Conservation (phyloP, 805 yeast genomes). For the Blastobotrys terrestris region DNA sequence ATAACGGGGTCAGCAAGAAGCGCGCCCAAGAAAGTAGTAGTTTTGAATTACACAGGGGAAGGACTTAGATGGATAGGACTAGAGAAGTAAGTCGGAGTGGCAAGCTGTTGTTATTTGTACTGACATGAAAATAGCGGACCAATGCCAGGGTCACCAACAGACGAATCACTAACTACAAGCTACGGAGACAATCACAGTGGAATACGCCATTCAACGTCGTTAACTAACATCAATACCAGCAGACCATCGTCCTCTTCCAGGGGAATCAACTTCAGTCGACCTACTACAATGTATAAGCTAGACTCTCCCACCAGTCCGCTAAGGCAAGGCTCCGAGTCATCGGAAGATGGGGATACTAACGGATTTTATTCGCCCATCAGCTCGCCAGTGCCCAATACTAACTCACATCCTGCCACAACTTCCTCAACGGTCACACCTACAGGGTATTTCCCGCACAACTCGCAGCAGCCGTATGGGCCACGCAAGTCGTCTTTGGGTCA, state of each 20-base stretch:
- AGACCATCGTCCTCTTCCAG: neutral
- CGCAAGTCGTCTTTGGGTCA: neutral
- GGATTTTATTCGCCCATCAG: neutral
- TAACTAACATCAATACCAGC: neutral
- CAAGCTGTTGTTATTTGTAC: neutral
- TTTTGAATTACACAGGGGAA: neutral
- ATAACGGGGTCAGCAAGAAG: neutral
- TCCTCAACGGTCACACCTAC: neutral
- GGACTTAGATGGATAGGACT: neutral
- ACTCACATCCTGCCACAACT: neutral
- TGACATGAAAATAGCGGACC: neutral
- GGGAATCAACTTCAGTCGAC: constrained; percentile 20
- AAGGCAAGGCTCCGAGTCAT: neutral
- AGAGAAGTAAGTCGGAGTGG: neutral
- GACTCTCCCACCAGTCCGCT: constrained; percentile 6
- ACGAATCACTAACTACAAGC: neutral
- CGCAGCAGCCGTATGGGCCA: neutral
- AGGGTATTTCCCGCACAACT: neutral
- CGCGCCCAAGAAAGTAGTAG: neutral
- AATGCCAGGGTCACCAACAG: neutral
- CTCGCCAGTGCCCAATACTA: neutral
- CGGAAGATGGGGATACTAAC: neutral
- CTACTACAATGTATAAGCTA: constrained; percentile 19
- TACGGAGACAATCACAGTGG: neutral
- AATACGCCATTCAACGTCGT: neutral